Evolutionary conservation across 2,329 filamentous ascomycete genomes (phyloP), one percentile per base, ranked within the genome.

Genomic region (Monosporascus sp.): DNA sequence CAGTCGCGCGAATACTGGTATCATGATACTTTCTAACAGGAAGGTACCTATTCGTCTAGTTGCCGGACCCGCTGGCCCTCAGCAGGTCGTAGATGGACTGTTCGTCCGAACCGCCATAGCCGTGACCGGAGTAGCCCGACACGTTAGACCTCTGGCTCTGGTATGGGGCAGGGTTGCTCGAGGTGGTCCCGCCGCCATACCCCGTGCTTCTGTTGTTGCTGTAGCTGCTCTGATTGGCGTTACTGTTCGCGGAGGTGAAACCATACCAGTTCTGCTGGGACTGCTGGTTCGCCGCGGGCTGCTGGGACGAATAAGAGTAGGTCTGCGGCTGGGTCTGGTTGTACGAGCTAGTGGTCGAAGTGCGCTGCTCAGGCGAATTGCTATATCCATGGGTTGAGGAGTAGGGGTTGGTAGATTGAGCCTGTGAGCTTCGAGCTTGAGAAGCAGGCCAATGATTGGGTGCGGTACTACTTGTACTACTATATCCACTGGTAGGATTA

Each of bases 261-360:
- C 64, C 62, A 52, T 71, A 71, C 70, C 70, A 72, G 27, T 58
- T 62, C 49, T 67, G 65, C 20, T 68, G 64, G 11, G 61, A 55
- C 46, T 65, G 66, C 38, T 65, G 65, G 45, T 48, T 54, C 50
- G 59, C 60, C 56, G 51, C 56, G 24, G 49, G 55, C 47, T 68
- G 64, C 38, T 64, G 63, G 15, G 65, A 52, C 35, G 62, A 41
- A 49, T 67, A 70, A 1, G 65, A 62, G 8, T 64, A 64, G 37
- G 66, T 58, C 43, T 66, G 64, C 4, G 58, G 47, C 48, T 70
- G 69, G 25, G 59, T 63, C 41, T 62, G 60, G 41, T 68, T 14
- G 18, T 43, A 65, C 3, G 63, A 25, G 5, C 52, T 63, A 20
- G 63, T 60, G 41, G 51, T 59, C 17, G 63, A 55, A 37, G 59